These are phyloP conservation scores for Verticillium tricorpus DNA, from an alignment of 2,329 filamentous ascomycete species.

Conservation along the genomic window DNA sequence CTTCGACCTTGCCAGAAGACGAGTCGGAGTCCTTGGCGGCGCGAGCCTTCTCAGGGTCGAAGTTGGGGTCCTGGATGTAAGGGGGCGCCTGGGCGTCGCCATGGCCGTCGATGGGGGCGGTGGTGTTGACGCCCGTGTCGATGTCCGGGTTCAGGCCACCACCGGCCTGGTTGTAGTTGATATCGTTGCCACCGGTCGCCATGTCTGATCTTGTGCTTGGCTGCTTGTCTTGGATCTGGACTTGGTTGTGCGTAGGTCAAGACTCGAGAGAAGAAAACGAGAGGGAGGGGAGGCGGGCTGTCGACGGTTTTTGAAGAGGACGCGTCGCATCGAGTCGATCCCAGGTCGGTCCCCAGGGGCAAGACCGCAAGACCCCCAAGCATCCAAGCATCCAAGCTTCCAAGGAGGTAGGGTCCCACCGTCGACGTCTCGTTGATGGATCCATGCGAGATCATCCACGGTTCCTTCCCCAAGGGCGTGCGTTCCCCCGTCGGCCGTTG, in stretches of 20 bases:
- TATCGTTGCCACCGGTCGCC: not conserved
- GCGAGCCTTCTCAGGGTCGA: conserved; percentile 2
- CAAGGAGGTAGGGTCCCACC: not conserved
- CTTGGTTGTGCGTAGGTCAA: not conserved
- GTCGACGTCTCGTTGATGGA: not conserved
- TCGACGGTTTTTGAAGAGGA: not conserved
- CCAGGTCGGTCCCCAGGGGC: not conserved
- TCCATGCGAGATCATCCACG: not conserved
- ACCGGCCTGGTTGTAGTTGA: not conserved
- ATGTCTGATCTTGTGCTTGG: not conserved
- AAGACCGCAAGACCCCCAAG: not conserved
- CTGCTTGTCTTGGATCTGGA: not conserved
- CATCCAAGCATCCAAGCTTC: not conserved
- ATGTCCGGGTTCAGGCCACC: not conserved
- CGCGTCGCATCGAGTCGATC: not conserved
- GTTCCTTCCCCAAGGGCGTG: not conserved
- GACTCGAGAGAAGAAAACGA: not conserved
- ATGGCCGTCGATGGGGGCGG: not conserved
- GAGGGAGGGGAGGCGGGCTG: not conserved
- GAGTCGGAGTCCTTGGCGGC: conserved; percentile 16
- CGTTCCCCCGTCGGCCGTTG: not conserved
- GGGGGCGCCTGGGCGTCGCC: not conserved
- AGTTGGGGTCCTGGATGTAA: not conserved
- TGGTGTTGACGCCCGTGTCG: not conserved
- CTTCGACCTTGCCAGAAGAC: conserved; percentile 12